These are phyloP conservation scores for Termitomyces heimii DNA, from an alignment of 768 basidiomycete genomes.

Conservation along the genomic window DNA sequence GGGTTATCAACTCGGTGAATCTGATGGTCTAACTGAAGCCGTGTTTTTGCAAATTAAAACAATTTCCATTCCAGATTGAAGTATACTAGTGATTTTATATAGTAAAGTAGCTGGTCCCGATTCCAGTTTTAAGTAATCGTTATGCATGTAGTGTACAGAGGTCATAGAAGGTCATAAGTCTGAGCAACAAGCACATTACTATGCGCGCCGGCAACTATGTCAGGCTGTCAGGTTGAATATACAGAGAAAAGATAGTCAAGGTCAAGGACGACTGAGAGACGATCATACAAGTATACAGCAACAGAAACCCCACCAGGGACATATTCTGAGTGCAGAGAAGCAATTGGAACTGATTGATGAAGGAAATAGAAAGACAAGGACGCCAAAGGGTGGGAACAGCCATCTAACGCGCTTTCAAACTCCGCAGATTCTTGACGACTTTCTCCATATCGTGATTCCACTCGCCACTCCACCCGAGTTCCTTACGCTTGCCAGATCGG, in stretches of 20 bases:
- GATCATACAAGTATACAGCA: neutral
- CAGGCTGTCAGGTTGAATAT: neutral
- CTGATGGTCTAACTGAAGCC: no score
- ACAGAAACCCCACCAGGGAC: neutral
- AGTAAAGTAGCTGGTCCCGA: neutral
- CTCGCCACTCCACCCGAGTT: slow-evolving; percentile 26
- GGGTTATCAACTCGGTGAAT: no score
- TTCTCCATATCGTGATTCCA: slow-evolving; percentile 26
- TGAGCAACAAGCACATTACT: neutral
- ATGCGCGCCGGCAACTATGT: neutral
- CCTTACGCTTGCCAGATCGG: slow-evolving; percentile 12
- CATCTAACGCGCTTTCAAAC: slow-evolving; percentile 11
- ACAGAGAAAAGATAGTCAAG: neutral
- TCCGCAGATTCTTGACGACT: slow-evolving; percentile 15
- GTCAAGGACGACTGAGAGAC: neutral
- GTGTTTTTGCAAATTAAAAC: neutral
- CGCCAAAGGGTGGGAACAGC: neutral
- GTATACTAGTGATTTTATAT: neutral
- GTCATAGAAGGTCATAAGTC: neutral
- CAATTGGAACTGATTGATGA: neutral
- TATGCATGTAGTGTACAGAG: neutral
- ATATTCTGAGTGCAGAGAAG: neutral
- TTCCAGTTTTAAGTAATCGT: neutral
- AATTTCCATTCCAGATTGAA: neutral
- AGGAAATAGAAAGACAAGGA: neutral